Evolutionary conservation across 352 stramenopile species (phyloP), one percentile per base, ranked within the genome.

Genomic region (Globisporangium splendens): DNA sequence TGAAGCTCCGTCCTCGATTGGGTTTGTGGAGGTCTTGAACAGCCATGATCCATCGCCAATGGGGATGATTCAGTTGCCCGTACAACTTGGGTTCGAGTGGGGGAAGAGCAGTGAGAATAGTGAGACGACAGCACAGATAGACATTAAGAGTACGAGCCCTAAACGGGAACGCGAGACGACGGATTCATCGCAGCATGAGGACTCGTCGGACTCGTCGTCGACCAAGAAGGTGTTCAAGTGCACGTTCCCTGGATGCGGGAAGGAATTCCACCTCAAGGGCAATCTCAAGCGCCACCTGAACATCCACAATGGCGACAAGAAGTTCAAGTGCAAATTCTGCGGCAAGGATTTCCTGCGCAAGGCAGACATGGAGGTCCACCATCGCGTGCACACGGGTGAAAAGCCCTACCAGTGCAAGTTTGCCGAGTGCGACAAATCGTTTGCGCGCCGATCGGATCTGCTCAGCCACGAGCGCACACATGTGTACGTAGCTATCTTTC

Each of bases 391-490:
- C 61, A 91, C 77, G 20, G 82, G 79, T 38, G 81, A 91, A 64
- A 91, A 91, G 59, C 78, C 77, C n/a, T 89, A 88, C 49, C 51
- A 57, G 14, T 91, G 82, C 64, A 75, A 74, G 46, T 75, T 78
- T 43, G 46, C 69, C 14, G 56, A 71, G 8, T 91, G 82, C 48
- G 70, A 62, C 56, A 88, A 87, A 49, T 67, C 65, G 33, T 91
- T 91, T 22, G 82, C 79, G 8, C 76, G 83, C 41, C 77, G 84
- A 13, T 91, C 81, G 17, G 83, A 92, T 50, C 62, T 92, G 46
- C 68, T 86, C 44, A 89, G 74, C 53, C 83, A 92, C 54, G 80
- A 92, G 66, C 78, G 83, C 18, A 92, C 76, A 5, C 83, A 92
- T 57, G 72, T 65, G 77, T 87, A 49, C 39, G 72, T 63, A 18